phyloP scores from a whole-genome alignment of 116 monocot genomes.

The Iris pallida region DNA sequence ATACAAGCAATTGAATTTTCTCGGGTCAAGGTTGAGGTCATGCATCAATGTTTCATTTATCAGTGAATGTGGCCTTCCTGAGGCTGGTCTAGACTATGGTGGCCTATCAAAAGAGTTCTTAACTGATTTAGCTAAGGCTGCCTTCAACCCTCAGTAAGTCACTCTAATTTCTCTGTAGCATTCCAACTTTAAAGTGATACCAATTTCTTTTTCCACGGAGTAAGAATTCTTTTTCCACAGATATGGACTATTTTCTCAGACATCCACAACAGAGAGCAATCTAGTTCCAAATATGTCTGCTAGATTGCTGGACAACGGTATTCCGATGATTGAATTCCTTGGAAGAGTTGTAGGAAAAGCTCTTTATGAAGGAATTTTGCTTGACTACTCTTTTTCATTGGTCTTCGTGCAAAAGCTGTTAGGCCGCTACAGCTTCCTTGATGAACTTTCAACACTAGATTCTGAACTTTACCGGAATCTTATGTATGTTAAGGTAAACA shows the following conservation, averaged over 20 bases:
- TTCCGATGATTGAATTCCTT: slow-evolving; percentile 91
- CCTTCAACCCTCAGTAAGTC: slow-evolving; percentile 75
- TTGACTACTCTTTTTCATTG: slow-evolving; percentile 85
- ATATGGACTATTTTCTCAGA: slow-evolving; percentile 71
- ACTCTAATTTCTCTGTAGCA: slow-evolving; percentile 3
- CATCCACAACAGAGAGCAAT: slow-evolving; percentile 59
- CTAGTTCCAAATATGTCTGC: slow-evolving; percentile 72
- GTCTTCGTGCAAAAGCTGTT: slow-evolving; percentile 88
- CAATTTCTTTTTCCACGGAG: neutral
- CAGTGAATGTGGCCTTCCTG: slow-evolving; percentile 86
- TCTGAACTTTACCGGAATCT: slow-evolving; percentile 86
- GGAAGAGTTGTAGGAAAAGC: slow-evolving; percentile 94
- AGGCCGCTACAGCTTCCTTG: slow-evolving; percentile 85
- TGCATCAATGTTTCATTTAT: slow-evolving; percentile 83
- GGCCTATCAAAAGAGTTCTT: slow-evolving; percentile 91
- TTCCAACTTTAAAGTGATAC: neutral
- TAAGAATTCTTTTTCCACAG: slow-evolving; percentile 27
- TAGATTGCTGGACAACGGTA: slow-evolving; percentile 62
- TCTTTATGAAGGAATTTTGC: slow-evolving; percentile 91
- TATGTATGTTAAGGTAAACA: slow-evolving; percentile 79
- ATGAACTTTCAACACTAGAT: slow-evolving; percentile 85
- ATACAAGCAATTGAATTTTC: slow-evolving; percentile 63
- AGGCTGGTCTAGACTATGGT: slow-evolving; percentile 94
- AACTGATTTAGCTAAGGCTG: slow-evolving; percentile 76
- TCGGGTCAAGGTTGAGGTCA: slow-evolving; percentile 75